Evolutionary conservation across 345 rosid species (phyloP).

Genomic region (Pseudoturritis turrita): DNA sequence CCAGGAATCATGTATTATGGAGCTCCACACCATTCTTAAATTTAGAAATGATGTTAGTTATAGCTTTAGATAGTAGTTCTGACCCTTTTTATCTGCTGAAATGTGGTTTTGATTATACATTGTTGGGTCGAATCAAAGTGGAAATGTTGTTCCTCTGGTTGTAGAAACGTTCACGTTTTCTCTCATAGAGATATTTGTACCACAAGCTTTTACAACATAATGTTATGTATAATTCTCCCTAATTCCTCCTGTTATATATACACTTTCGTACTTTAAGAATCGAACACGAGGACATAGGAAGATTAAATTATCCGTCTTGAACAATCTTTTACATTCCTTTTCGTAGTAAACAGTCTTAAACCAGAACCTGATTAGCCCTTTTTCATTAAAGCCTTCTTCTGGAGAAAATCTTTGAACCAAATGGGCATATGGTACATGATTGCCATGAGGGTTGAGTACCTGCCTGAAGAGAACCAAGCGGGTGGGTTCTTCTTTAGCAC

Average conservation of each 20-base stretch:
- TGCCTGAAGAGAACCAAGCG: conserved; percentile 73
- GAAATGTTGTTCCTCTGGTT: conserved; percentile 17
- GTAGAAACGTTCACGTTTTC: conserved; percentile 20
- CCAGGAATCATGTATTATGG: conserved; percentile 64
- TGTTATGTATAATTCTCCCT: not conserved
- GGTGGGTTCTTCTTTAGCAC: conserved; percentile 66
- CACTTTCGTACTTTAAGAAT: not conserved
- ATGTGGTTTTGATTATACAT: not conserved
- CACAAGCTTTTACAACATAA: not conserved
- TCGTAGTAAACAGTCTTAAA: not conserved
- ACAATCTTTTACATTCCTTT: not conserved
- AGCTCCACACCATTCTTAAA: conserved; percentile 58
- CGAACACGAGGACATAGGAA: not conserved
- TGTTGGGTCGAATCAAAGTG: conserved; percentile 20
- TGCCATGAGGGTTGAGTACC: conserved; percentile 47
- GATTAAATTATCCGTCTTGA: not conserved
- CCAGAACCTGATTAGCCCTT: conserved; percentile 9
- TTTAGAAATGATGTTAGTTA: conserved; percentile 22
- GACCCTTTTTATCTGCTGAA: conserved; percentile 25
- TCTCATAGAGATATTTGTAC: conserved; percentile 9
- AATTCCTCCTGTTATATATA: not conserved
- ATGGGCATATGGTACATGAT: conserved; percentile 69
- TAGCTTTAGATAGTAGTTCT: conserved; percentile 28
- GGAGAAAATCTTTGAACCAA: conserved; percentile 49
- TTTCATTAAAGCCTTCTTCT: conserved; percentile 43